Percentiles rank a stretch among this genome's conserved stretches.
phyloP scores from a whole-genome alignment of 345 rosid genomes.

The Moricandia moricandioides region DNA sequence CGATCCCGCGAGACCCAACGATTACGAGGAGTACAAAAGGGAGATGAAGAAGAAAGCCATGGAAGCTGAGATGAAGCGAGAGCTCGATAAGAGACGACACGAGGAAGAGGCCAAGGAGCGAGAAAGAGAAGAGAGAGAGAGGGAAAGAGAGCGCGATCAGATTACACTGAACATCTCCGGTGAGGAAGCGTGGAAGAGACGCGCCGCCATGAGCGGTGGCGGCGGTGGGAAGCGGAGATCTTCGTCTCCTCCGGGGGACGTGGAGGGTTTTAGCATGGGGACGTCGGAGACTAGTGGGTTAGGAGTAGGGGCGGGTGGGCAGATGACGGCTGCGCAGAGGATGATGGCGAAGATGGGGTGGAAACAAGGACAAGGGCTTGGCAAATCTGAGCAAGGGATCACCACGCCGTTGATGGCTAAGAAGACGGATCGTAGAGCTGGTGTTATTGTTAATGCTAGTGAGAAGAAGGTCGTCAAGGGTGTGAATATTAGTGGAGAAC shows the following conservation, averaged over 20 bases:
- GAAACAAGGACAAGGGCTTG: slow-evolving; percentile 99
- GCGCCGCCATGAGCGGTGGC: slow-evolving; percentile 86
- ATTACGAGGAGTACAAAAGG: slow-evolving; percentile 49
- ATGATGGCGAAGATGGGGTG: slow-evolving; percentile 99
- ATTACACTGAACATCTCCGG: slow-evolving; percentile 67
- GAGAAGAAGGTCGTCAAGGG: slow-evolving; percentile 89
- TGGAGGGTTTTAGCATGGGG: not conserved
- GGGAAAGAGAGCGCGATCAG: slow-evolving; percentile 34
- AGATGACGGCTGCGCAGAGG: slow-evolving; percentile 99
- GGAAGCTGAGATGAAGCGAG: not conserved
- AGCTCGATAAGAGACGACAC: slow-evolving; percentile 68
- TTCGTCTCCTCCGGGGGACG: not conserved
- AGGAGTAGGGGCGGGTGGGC: slow-evolving; percentile 97
- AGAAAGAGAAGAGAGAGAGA: slow-evolving; percentile 24
- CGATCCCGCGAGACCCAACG: slow-evolving; percentile 93
- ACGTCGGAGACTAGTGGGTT: slow-evolving; percentile 43
- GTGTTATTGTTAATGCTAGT: slow-evolving; percentile 92
- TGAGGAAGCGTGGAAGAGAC: slow-evolving; percentile 95
- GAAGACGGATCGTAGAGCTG: slow-evolving; percentile 97
- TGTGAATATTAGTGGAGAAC: slow-evolving; percentile 76
- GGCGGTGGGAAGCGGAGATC: slow-evolving; percentile 17
- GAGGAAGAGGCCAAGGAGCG: slow-evolving; percentile 79
- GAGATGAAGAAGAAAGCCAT: not conserved
- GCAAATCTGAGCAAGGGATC: slow-evolving; percentile 92
- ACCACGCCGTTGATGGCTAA: slow-evolving; percentile 96